Evolutionary conservation across 176 grass and related monocot species (phyloP), one percentile per base, ranked within the genome.

Genomic region (Phyllostachys edulis): DNA sequence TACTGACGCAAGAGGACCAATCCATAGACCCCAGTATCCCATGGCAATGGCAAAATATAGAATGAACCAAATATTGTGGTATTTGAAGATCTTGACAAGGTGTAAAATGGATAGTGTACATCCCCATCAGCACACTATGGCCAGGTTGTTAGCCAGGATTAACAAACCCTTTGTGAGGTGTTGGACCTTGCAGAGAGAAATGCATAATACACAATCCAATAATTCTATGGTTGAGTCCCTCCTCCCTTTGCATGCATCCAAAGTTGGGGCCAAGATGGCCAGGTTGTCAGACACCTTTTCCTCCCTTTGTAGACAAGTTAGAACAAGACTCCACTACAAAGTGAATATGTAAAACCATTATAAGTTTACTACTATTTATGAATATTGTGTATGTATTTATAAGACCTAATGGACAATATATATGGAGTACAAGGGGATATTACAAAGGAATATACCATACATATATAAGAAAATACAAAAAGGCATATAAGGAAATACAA

Each of bases 181-280:
- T 84, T 85, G 82, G 70, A 80, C 82, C 60, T 67, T 67, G 46
- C 62, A 64, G 29, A 73, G 75, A 60, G 47, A 44, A n/a, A 56
- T 14, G 38, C 80, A 61, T 34, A 2, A 45, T 13, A 70, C 24
- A 73, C 16, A 62, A 7, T 9, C 23, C 54, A 89, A 85, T 77
- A 71, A 85, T 81, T 75, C 49, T 73, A 83, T 52, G 76, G 56
- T 12, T 72, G 27, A 62, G 29, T 29, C 29, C 29, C 42, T 37
- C 41, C 41, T 27, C 23, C 40, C 17, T 59, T 63, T 24, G 80
- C 55, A 46, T 71, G 63, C 54, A 23, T 80, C 88, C 82, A 89
- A 85, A 76, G 76, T 82, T 76, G 67, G 81, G 44, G 6, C 79
- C 76, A 51, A 42, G 47, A 71, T 29, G 29, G 40, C 77, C 87